These are phyloP conservation scores for Daldinia caldariorum DNA, from an alignment of 495 filamentous ascomycete species.

Conservation along the genomic window DNA sequence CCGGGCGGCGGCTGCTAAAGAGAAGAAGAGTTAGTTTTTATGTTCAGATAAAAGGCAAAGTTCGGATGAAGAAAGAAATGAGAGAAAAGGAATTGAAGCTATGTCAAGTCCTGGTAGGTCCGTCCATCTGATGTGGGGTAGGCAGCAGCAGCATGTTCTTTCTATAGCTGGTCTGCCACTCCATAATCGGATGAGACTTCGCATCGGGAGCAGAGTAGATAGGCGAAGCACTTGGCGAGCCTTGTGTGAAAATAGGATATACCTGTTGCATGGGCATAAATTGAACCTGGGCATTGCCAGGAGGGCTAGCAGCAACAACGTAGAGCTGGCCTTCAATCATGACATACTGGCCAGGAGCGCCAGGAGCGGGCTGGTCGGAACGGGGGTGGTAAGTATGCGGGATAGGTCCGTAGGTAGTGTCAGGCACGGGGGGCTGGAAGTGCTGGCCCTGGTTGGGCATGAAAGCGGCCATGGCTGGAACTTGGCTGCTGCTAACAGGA, in stretches of 20 bases:
- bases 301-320: slow-evolving; percentile 9
- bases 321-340: slow-evolving; percentile 17
- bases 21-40: slow-evolving; percentile 37
- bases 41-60: slow-evolving; percentile 4
- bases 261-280: slow-evolving; percentile 39
- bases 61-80: slow-evolving; percentile 5
- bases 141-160: slow-evolving; percentile 5
- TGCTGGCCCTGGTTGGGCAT: slow-evolving; percentile 49
- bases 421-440: slow-evolving; percentile 60
- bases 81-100: slow-evolving; percentile 4
- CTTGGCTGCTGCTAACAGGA: slow-evolving; percentile 12
- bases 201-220: slow-evolving; percentile 33
- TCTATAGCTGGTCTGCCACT: slow-evolving; percentile 13
- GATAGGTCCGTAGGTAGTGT: slow-evolving; percentile 56
- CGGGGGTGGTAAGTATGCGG: slow-evolving; percentile 59
- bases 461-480: slow-evolving; percentile 23
- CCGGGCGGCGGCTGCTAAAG: slow-evolving; percentile 29
- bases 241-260: slow-evolving; percentile 27
- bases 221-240: slow-evolving; percentile 8
- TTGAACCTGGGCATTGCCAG: slow-evolving; percentile 30
- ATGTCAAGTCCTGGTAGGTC: not conserved
- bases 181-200: slow-evolving; percentile 33
- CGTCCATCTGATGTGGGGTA: slow-evolving; percentile 7
- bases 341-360: slow-evolving; percentile 28
- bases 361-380: slow-evolving; percentile 45